Percentiles rank a stretch among this genome's conserved stretches.
Evolutionary conservation across 306 rosid species (phyloP).

Genomic region (Vicia villosa): DNA sequence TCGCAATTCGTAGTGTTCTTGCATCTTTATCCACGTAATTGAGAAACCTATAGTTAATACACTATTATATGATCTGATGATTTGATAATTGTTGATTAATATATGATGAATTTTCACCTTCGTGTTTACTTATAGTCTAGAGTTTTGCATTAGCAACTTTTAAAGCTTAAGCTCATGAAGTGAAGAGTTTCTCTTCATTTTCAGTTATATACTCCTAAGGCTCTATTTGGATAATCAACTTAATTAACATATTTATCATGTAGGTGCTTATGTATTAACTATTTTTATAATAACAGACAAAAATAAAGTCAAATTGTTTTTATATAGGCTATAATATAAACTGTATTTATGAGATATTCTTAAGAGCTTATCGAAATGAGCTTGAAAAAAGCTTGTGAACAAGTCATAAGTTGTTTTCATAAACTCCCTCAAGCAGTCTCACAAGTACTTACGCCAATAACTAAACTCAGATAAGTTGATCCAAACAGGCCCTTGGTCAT

Average conservation of each 20-base stretch:
- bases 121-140: neutral
- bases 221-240: neutral
- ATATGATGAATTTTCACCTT: neutral
- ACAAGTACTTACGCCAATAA: neutral
- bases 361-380: neutral
- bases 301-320: neutral
- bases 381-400: neutral
- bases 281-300: neutral
- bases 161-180: constrained; percentile 19
- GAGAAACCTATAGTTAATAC: neutral
- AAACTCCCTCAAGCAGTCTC: neutral
- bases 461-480: neutral
- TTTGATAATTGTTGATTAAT: no score
- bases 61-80: no score
- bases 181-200: constrained; percentile 13
- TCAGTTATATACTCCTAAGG: neutral
- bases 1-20: neutral
- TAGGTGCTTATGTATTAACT: neutral
- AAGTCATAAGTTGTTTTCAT: neutral
- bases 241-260: neutral
- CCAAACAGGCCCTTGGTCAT: neutral
- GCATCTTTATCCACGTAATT: neutral
- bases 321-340: neutral
- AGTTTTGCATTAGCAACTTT: neutral
- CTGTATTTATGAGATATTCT: neutral